Conservation (phyloP, 164 flowering plant genomes). For the Tetrastigma voinierianum region DNA sequence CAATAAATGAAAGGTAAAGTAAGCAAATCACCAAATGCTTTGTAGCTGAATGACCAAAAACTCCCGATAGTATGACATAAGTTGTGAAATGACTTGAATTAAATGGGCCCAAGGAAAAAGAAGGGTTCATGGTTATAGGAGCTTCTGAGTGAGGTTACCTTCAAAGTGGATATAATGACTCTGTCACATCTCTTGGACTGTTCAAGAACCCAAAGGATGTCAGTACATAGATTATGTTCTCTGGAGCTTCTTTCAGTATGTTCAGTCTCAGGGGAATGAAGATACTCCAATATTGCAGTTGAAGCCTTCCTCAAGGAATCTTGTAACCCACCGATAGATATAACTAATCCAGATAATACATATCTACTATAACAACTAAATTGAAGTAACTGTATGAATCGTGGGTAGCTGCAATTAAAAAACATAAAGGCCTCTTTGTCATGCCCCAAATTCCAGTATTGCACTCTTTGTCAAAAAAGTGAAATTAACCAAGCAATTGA, state of each 20-base stretch:
- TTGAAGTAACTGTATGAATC: constrained; percentile 71
- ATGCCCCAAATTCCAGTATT: no score
- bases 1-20: not conserved
- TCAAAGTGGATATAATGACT: constrained; percentile 77
- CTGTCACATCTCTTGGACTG: constrained; percentile 78
- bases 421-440: not conserved
- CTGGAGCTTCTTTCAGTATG: constrained; percentile 28
- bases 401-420: constrained; percentile 73
- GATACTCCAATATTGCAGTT: constrained; percentile 73
- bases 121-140: not conserved
- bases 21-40: not conserved
- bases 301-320: constrained; percentile 87
- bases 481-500: not conserved
- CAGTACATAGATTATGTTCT: constrained; percentile 46
- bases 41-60: not conserved
- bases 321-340: constrained; percentile 87
- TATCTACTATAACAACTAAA: constrained; percentile 69
- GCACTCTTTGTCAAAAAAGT: constrained; percentile 1
- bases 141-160: constrained; percentile 43
- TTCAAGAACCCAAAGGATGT: constrained; percentile 84
- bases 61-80: not conserved
- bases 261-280: constrained; percentile 39
- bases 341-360: constrained; percentile 84
- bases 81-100: no score
- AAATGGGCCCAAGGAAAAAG: not conserved